phyloP scores from a whole-genome alignment of 2,329 filamentous ascomycete genomes.

The Nigrospora osmanthi region DNA sequence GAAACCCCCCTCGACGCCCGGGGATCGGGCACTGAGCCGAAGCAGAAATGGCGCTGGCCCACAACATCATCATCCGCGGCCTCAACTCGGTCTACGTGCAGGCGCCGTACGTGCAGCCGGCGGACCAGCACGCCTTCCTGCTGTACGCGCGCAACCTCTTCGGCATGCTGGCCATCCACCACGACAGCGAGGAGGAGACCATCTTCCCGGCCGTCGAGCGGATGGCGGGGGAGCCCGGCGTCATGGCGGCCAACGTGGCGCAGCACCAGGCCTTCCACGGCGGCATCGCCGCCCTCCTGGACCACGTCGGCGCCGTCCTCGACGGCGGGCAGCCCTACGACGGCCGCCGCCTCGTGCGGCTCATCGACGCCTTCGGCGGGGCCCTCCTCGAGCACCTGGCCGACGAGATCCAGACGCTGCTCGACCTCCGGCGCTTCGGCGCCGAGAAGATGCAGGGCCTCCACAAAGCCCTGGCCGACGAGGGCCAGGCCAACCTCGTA shows the following conservation, averaged over 20 bases:
- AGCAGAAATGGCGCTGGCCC: conserved; percentile 21
- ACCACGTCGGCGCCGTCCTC: conserved; percentile 21
- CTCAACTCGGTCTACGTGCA: conserved; percentile 31
- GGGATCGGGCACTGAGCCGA: no score
- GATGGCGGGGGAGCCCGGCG: conserved; percentile 21
- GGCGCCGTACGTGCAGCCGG: conserved; percentile 16
- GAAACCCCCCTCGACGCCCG: no score
- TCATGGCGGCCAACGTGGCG: conserved; percentile 32
- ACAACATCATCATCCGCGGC: conserved; percentile 27
- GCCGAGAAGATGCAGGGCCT: no score
- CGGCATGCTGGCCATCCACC: conserved; percentile 26
- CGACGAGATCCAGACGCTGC: conserved; percentile 29
- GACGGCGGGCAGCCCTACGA: conserved; percentile 19
- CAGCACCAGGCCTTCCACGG: conserved; percentile 31
- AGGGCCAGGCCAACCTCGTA: no score
- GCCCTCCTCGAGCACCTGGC: conserved; percentile 25
- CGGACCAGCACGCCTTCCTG: conserved; percentile 24
- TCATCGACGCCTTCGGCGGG: conserved; percentile 27
- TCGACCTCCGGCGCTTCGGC: conserved; percentile 20
- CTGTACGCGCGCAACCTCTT: conserved; percentile 24
- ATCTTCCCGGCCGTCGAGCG: conserved; percentile 30
- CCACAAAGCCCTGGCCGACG: no score
- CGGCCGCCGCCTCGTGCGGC: conserved; percentile 17
- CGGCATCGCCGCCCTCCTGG: conserved; percentile 22
- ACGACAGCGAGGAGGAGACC: conserved; percentile 26